Conservation (phyloP, 768 basidiomycete genomes). For the Candolleomyces efflorescens region DNA sequence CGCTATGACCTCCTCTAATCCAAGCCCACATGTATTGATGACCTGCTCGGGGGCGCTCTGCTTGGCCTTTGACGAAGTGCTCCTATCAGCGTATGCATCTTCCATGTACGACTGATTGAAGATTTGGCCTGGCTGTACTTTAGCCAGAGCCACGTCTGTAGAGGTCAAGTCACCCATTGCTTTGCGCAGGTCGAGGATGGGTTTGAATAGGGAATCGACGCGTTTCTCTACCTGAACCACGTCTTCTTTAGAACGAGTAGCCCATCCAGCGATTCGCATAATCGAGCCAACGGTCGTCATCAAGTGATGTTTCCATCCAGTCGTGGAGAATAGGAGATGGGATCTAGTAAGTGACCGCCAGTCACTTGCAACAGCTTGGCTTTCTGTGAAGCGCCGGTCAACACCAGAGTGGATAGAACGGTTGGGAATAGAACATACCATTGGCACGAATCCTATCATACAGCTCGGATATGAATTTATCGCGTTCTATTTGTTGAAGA, state of each 20-base stretch:
- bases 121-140: slow-evolving; percentile 1
- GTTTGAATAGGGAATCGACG: slow-evolving; percentile 22
- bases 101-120: slow-evolving; percentile 18
- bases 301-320: slow-evolving; percentile 2
- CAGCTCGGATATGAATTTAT: slow-evolving; percentile 20
- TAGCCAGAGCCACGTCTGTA: slow-evolving; percentile 16
- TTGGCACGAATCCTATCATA: slow-evolving; percentile 33
- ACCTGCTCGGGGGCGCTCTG: slow-evolving; percentile 5
- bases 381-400: slow-evolving; percentile 25
- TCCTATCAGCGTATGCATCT: slow-evolving; percentile 22
- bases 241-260: slow-evolving; percentile 2
- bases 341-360: slow-evolving; percentile 38
- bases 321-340: slow-evolving; percentile 13
- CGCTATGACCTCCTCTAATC: slow-evolving; percentile 2
- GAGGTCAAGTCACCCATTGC: slow-evolving; percentile 22
- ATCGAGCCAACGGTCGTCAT: neutral
- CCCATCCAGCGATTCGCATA: neutral
- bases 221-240: slow-evolving; percentile 17
- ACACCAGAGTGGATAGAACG: no score
- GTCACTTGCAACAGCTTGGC: slow-evolving; percentile 36
- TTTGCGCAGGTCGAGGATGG: slow-evolving; percentile 20
- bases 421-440: slow-evolving; percentile 19
- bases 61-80: neutral
- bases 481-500: slow-evolving; percentile 16
- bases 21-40: slow-evolving; percentile 9